Conservation (phyloP, 345 rosid genomes). For the Eucalyptus sp. region DNA sequence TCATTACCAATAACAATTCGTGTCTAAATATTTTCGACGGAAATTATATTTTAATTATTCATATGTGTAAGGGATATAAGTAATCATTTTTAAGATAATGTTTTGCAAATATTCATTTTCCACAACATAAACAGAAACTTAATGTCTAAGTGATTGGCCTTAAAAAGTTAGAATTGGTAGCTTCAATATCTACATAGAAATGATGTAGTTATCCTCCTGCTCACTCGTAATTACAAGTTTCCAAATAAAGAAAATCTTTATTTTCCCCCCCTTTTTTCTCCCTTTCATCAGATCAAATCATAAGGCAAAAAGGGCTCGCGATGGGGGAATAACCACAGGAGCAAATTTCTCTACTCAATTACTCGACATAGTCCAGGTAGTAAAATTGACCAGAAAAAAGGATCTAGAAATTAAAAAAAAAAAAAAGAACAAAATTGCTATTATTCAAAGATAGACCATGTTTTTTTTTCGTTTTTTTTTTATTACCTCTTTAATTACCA, state of each 20-base stretch:
- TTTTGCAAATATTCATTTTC: too few species aligned
- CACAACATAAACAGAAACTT: fast-evolving
- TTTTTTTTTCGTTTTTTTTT: too few species aligned
- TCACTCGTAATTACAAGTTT: background rate
- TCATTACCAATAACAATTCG: too few species aligned
- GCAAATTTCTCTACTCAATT: background rate
- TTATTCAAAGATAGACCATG: background rate
- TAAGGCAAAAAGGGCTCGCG: background rate
- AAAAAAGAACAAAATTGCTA: background rate
- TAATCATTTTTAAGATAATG: fast-evolving
- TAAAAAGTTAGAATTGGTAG: background rate
- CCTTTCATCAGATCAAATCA: background rate
- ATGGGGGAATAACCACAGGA: background rate
- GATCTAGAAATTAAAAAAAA: background rate
- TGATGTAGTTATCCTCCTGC: background rate
- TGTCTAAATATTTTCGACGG: fast-evolving
- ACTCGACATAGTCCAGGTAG: background rate
- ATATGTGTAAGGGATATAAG: too few species aligned
- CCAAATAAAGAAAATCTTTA: background rate
- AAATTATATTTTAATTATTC: fast-evolving
- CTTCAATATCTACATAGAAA: background rate
- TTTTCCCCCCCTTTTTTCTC: background rate
- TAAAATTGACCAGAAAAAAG: background rate
- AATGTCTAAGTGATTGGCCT: background rate
- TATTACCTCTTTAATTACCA: too few species aligned